Conservation (phyloP, 148 eudicot species). For the Tetragonia tetragonoides region DNA sequence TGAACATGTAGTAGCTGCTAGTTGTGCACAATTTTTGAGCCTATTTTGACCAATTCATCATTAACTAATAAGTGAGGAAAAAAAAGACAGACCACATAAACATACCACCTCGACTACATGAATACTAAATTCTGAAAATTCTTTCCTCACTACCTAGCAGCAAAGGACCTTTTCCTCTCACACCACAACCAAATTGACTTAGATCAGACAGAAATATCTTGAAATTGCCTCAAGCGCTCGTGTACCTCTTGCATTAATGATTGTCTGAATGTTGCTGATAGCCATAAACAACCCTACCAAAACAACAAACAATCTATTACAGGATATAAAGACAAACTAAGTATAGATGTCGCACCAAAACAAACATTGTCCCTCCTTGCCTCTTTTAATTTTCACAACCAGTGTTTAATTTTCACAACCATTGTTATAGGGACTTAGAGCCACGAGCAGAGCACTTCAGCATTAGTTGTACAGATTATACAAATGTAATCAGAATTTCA, state of each 20-base stretch:
- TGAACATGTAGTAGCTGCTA: no score
- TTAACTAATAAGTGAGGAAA: not conserved
- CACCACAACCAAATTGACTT: no score
- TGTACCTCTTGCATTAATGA: no score
- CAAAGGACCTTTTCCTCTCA: no score
- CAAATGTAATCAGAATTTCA: not conserved
- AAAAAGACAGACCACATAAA: not conserved
- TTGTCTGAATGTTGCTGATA: constrained; percentile 72
- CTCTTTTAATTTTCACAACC: not conserved
- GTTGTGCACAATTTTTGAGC: no score
- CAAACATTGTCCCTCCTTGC: not conserved
- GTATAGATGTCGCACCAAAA: not conserved
- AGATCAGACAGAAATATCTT: no score
- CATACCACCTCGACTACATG: constrained; percentile 35
- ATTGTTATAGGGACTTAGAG: constrained; percentile 1
- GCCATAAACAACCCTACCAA: constrained; percentile 59
- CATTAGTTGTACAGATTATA: constrained; percentile 7
- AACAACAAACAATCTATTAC: constrained; percentile 19
- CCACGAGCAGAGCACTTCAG: constrained; percentile 4
- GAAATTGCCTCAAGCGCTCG: no score
- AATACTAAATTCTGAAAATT: no score
- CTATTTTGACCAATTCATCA: no score
- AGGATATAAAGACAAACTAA: not conserved
- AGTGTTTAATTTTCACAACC: constrained; percentile 3
- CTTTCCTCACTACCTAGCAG: no score